Base-by-base conservation (phyloP, 2,329 filamentous ascomycete genomes). In the Sporothrix euskadiensis region DNA sequence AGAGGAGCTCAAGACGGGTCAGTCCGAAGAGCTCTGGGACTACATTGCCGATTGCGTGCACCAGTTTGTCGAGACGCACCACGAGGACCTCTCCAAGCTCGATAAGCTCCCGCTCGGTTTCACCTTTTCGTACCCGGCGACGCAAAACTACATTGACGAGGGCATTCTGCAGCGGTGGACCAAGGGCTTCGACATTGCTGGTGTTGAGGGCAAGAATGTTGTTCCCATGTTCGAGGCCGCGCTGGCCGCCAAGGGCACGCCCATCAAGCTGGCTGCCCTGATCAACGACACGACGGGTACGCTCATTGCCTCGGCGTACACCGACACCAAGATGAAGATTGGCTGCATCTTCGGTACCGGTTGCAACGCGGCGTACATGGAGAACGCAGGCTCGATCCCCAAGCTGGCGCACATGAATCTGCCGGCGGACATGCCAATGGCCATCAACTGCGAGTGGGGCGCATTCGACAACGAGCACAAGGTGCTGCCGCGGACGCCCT, bases 251-350 rank as follows among this genome's bases (percentile, higher is more conserved):
- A 72, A 68, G 69, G 74, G 91, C 41, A 91, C 98, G 16, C 95
- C 95, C 65, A 97, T 98, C 84, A 97, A 94, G 84, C 86, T 98
- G 73, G 92, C 92, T 32, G 96, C 96, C 49, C 84, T 99, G 81
- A 96, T 98, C 84, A 99, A 99, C 82, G 96, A 99, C 82, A 99
- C 96, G 66, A 98, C 95, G 22, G 96, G 96, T 79, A 99, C 96
- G 44, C 86, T 99, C 79, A 97, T 99, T 79, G 96, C 96, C 75
- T 98, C 95, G 35, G 92, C 94, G 41, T 99, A 99, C 84, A 98
- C 95, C n/a, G 94, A 99, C 81, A 85, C 91, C 63, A 89, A 91
- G 78, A 97, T 98, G 89, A 94, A 90, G 84, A 96, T 98, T 79
- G 96, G 96, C 73, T 98, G 95, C 83, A 99, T 99, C 80, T 99